Conservation (phyloP, 2,329 filamentous ascomycete genomes). For the Ilyonectria sp. region DNA sequence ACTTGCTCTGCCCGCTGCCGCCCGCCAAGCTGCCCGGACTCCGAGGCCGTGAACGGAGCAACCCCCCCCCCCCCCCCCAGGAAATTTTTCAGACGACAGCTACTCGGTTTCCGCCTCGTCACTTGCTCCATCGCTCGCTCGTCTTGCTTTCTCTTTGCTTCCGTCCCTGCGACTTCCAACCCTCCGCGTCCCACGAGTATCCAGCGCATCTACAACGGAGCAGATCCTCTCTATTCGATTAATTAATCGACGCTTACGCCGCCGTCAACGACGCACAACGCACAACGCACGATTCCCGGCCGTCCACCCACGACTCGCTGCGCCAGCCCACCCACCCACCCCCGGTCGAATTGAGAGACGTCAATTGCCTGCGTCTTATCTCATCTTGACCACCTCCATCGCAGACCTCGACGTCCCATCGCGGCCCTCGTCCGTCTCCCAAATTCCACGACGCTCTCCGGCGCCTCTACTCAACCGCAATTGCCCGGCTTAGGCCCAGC, state of each 20-base stretch:
- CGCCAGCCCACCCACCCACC: constrained; percentile 17
- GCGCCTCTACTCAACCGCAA: constrained; percentile 34
- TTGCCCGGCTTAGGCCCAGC: constrained; percentile 42
- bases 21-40: constrained; percentile 47
- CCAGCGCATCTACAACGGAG: background rate
- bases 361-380: constrained; percentile 40
- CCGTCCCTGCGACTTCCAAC: background rate
- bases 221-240: background rate
- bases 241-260: constrained; percentile 1
- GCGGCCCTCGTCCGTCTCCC: constrained; percentile 17
- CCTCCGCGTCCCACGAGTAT: background rate
- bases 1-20: constrained; percentile 3
- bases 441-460: constrained; percentile 22
- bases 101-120: constrained; percentile 22
- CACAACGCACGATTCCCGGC: background rate
- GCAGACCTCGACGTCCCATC: constrained; percentile 28
- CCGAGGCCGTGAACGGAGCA: constrained; percentile 58
- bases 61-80: constrained; percentile 40
- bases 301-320: constrained; percentile 8
- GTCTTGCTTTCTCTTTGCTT: constrained; percentile 10
- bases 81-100: constrained; percentile 52
- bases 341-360: constrained; percentile 36
- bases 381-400: constrained; percentile 37
- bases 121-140: constrained; percentile 15
- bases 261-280: background rate